These are phyloP conservation scores for Talaromyces albobiverticillius DNA, from an alignment of 2,329 filamentous ascomycete species.

Conservation along the genomic window DNA sequence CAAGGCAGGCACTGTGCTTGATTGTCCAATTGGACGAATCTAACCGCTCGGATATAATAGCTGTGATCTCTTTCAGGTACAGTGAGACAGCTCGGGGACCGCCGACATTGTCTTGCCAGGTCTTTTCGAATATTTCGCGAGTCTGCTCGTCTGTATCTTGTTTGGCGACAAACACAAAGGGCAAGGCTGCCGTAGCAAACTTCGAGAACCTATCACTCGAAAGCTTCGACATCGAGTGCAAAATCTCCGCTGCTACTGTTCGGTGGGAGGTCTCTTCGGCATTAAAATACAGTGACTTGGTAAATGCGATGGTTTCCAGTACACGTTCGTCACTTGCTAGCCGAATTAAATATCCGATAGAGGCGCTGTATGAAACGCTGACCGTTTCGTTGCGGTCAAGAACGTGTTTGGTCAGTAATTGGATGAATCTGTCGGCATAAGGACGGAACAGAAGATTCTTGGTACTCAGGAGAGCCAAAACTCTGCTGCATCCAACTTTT, in stretches of 20 bases:
- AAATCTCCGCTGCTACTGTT: conserved; percentile 75
- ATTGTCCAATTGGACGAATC: conserved; percentile 84
- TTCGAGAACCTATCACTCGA: conserved; percentile 84
- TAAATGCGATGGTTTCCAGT: conserved; percentile 52
- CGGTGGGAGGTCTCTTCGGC: conserved; percentile 74
- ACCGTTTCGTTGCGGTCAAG: conserved; percentile 94
- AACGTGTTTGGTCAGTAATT: conserved; percentile 73
- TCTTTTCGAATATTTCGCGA: conserved; percentile 73
- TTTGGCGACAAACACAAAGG: conserved; percentile 83
- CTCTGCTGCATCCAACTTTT: conserved; percentile 84
- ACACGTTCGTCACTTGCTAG: conserved; percentile 59
- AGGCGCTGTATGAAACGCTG: conserved; percentile 80
- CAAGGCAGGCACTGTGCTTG: conserved; percentile 81
- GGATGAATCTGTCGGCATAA: conserved; percentile 72
- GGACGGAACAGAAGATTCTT: conserved; percentile 71
- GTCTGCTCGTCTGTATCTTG: conserved; percentile 82
- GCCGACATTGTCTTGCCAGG: conserved; percentile 89
- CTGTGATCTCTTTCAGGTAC: conserved; percentile 78
- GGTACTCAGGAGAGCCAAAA: conserved; percentile 80
- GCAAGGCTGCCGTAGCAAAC: conserved; percentile 71
- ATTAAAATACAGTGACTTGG: conserved; percentile 72
- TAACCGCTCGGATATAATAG: conserved; percentile 64
- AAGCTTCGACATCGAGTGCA: conserved; percentile 78
- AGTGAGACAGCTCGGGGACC: conserved; percentile 76
- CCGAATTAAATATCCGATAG: conserved; percentile 79